Conservation (phyloP, 2,329 filamentous ascomycete genomes). For the Mycosphaerella sp. region DNA sequence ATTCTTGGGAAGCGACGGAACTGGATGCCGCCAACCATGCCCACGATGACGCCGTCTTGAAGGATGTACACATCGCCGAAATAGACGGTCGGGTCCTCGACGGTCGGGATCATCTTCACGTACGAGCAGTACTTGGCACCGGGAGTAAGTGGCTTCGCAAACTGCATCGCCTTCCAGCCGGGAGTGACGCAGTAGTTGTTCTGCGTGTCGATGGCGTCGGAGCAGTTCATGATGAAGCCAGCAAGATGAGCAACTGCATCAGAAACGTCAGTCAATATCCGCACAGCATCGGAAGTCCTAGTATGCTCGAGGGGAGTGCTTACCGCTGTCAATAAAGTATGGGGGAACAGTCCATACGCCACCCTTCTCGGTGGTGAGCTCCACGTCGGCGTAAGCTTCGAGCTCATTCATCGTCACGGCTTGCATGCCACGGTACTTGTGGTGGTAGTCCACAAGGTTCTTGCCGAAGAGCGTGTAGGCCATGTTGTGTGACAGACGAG, state of each 20-base stretch:
- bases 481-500: constrained; percentile 26
- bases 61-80: constrained; percentile 25
- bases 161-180: constrained; percentile 29
- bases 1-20: constrained; percentile 61
- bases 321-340: constrained; percentile 34
- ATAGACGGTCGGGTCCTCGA: constrained; percentile 27
- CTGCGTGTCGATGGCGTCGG: constrained; percentile 29
- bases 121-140: constrained; percentile 33
- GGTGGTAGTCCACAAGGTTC: constrained; percentile 15
- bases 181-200: constrained; percentile 35
- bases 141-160: constrained; percentile 27
- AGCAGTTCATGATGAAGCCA: constrained; percentile 31
- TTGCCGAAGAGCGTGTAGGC: constrained; percentile 27
- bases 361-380: constrained; percentile 9
- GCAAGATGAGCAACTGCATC: constrained; percentile 29
- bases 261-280: constrained; percentile 22
- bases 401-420: constrained; percentile 28
- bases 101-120: constrained; percentile 22
- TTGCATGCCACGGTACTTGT: constrained; percentile 14
- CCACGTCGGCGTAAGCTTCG: constrained; percentile 30
- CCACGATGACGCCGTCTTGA: constrained; percentile 17
- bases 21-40: constrained; percentile 35
- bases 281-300: neutral
- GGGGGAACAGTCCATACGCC: constrained; percentile 17
- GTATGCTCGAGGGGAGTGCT: neutral